phyloP scores from a whole-genome alignment of 768 basidiomycete genomes.

The Tricholoma bakamatsutake region DNA sequence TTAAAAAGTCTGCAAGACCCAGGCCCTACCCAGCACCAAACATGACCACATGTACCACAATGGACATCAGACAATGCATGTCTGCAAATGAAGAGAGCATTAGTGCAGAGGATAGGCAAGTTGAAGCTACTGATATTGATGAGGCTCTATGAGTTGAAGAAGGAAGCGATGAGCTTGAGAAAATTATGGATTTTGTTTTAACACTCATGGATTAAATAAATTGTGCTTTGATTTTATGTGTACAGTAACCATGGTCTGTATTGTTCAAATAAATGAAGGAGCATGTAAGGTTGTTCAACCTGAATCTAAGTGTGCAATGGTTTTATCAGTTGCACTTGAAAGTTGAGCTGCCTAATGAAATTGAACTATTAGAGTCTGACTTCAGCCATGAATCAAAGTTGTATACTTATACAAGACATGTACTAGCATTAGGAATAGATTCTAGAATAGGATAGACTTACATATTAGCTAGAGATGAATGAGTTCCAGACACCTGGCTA shows the following conservation, averaged over 20 bases:
- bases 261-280: background rate
- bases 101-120: background rate
- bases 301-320: background rate
- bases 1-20: background rate
- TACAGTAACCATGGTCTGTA: background rate
- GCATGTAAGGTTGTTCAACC: background rate
- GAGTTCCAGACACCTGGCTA: background rate
- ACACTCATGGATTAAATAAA: conserved; percentile 1
- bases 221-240: background rate
- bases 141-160: background rate
- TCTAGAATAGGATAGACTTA: background rate
- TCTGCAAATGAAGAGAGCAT: background rate
- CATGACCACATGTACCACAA: background rate
- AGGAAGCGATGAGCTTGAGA: background rate
- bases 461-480: background rate
- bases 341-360: background rate
- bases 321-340: background rate
- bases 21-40: background rate
- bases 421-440: background rate
- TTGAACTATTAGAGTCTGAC: background rate
- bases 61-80: background rate
- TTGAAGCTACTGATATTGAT: conserved; percentile 2
- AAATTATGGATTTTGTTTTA: conserved; percentile 2
- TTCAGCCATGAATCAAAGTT: background rate
- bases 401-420: background rate